These are phyloP conservation scores for Sporothrix pseudoabietina DNA, from an alignment of 2,329 filamentous ascomycete species.

Conservation along the genomic window DNA sequence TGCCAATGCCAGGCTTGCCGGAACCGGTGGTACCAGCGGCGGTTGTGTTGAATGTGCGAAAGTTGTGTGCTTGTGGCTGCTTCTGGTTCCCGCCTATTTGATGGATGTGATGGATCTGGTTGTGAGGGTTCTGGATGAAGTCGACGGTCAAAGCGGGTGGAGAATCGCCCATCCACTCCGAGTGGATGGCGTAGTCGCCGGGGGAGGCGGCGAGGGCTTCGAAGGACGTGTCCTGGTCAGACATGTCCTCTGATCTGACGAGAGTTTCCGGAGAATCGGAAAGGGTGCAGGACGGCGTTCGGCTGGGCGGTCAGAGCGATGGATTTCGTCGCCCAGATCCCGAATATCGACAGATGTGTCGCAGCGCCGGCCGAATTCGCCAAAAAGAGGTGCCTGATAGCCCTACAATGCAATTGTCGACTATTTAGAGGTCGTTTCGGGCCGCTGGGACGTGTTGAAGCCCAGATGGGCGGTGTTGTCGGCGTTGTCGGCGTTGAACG, in stretches of 20 bases:
- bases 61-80: background rate
- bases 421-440: background rate
- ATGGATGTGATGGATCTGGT: slow-evolving; percentile 29
- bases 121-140: slow-evolving; percentile 34
- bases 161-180: slow-evolving; percentile 37
- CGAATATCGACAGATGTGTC: slow-evolving; percentile 1
- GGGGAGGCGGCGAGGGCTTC: slow-evolving; percentile 36
- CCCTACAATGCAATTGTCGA: background rate
- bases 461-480: background rate
- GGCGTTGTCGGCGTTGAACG: background rate
- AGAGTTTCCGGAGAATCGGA: background rate
- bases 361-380: background rate
- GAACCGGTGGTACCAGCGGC: background rate
- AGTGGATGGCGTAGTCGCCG: slow-evolving; percentile 35
- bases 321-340: background rate
- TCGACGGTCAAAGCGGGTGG: slow-evolving; percentile 36
- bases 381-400: background rate
- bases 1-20: slow-evolving; percentile 17
- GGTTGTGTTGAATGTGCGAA: slow-evolving; percentile 20
- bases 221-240: slow-evolving; percentile 33
- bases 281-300: background rate
- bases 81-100: slow-evolving; percentile 20
- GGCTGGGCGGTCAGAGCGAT: slow-evolving; percentile 10
- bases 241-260: slow-evolving; percentile 31
- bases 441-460: slow-evolving; percentile 14